These are phyloP conservation scores for Aspergillus saccharolyticus DNA, from an alignment of 495 filamentous ascomycete species.

Conservation along the genomic window DNA sequence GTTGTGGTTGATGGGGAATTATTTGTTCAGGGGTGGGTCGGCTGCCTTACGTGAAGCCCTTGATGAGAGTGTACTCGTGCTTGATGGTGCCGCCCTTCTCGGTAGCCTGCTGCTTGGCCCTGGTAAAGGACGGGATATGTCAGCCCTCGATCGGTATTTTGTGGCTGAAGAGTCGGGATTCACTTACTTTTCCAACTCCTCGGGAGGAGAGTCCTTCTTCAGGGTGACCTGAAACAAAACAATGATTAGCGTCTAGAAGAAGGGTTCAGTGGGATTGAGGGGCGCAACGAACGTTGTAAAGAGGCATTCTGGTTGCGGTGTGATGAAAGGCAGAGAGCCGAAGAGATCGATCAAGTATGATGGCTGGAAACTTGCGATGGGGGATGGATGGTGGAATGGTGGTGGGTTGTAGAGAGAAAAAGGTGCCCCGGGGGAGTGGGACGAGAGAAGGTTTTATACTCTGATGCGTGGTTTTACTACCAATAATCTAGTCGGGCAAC, in stretches of 20 bases:
- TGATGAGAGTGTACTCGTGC: conserved; percentile 79
- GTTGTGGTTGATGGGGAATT: background rate
- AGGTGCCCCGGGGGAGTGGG: conserved; percentile 5
- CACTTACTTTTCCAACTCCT: conserved; percentile 59
- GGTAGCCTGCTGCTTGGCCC: conserved; percentile 65
- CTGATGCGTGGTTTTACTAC: background rate
- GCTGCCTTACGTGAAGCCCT: conserved; percentile 76
- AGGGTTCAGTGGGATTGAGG: background rate
- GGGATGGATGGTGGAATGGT: background rate
- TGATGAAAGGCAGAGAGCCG: conserved; percentile 3
- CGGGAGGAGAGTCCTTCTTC: conserved; percentile 56
- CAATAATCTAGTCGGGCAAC: background rate
- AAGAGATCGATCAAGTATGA: background rate
- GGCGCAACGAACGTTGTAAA: conserved; percentile 57
- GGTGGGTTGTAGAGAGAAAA: background rate
- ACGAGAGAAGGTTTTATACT: conserved; percentile 8
- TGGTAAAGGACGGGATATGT: conserved; percentile 25
- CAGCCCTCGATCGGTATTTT: background rate
- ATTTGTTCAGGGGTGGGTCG: background rate
- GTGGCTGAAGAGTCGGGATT: background rate
- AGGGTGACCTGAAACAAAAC: conserved; percentile 61
- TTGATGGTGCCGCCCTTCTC: conserved; percentile 75
- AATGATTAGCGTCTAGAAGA: conserved; percentile 4
- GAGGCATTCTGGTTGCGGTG: conserved; percentile 52
- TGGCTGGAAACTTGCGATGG: conserved; percentile 3